A percentile compares a stretch with the other conserved stretches of the same genome.
Evolutionary conservation across 2,329 filamentous ascomycete species (phyloP).

Genomic region (Fusarium sp.): DNA sequence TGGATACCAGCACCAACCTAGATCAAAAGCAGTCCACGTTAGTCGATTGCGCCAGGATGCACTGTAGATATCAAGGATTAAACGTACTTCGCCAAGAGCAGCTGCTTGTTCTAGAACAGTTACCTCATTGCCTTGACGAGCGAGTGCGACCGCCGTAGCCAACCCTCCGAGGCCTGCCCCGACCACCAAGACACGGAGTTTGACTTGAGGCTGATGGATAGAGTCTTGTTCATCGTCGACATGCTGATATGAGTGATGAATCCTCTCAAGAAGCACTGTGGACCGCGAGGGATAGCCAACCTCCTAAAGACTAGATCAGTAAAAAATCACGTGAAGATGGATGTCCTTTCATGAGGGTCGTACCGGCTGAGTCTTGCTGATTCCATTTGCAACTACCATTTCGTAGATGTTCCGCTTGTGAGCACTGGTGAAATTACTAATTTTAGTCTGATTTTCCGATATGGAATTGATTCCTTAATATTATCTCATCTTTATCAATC

Average conservation of each 20-base stretch:
- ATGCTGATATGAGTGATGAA: background rate
- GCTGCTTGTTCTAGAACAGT: background rate
- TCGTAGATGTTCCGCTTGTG: background rate
- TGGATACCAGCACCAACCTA: conserved; percentile 14
- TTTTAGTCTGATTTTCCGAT: accelerated
- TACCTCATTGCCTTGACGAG: background rate
- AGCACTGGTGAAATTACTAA: accelerated
- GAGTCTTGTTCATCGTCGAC: background rate
- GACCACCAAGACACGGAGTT: background rate
- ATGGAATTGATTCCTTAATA: background rate
- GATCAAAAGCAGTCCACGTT: background rate
- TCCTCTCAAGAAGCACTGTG: background rate
- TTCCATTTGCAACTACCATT: background rate
- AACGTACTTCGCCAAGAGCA: background rate
- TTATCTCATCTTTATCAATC: background rate
- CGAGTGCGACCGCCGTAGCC: background rate
- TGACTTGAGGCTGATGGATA: background rate
- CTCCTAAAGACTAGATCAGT: background rate
- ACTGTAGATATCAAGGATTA: accelerated
- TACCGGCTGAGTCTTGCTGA: background rate
- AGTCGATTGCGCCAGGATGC: background rate
- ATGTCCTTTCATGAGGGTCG: background rate
- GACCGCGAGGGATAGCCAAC: background rate
- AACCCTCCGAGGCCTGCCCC: conserved; percentile 4
- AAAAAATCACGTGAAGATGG: accelerated